phyloP scores from a whole-genome alignment of 2,329 filamentous ascomycete genomes.

The Apiospora pterosperma region DNA sequence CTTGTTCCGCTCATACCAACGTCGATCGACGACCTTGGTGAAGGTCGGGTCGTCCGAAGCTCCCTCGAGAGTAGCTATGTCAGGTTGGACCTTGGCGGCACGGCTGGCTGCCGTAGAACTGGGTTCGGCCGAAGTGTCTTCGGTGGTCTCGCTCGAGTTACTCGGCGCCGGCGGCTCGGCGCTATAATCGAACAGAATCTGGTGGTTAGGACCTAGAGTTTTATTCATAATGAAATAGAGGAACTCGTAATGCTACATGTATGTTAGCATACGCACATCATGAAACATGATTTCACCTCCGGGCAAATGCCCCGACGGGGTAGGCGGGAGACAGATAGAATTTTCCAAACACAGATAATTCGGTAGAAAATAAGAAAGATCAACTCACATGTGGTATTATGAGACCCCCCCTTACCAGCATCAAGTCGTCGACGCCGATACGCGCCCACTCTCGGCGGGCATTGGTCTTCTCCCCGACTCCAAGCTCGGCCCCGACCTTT shows the following conservation, averaged over 20 bases:
- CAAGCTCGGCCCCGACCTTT: slow-evolving; percentile 82
- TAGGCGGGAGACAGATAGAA: not conserved
- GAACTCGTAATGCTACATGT: slow-evolving; percentile 83
- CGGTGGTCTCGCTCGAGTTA: slow-evolving; percentile 10
- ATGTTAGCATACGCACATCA: slow-evolving; percentile 15
- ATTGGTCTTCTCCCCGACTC: slow-evolving; percentile 66
- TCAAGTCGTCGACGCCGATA: slow-evolving; percentile 90
- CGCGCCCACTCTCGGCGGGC: slow-evolving; percentile 82
- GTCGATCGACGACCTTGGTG: slow-evolving; percentile 91
- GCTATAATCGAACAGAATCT: slow-evolving; percentile 73
- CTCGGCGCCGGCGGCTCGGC: slow-evolving; percentile 39
- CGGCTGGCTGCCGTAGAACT: slow-evolving; percentile 32
- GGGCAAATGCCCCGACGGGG: not conserved
- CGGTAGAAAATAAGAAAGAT: not conserved
- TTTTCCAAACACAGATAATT: not conserved
- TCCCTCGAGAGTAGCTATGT: slow-evolving; percentile 66
- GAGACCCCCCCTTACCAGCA: slow-evolving; percentile 85
- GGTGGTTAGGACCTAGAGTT: slow-evolving; percentile 68
- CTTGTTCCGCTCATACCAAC: slow-evolving; percentile 98
- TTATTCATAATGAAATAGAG: slow-evolving; percentile 96
- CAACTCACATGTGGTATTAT: slow-evolving; percentile 87
- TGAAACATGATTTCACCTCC: not conserved
- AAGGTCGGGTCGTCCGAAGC: slow-evolving; percentile 70
- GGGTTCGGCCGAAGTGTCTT: slow-evolving; percentile 26
- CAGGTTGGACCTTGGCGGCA: slow-evolving; percentile 36